Conservation (phyloP, 495 filamentous ascomycete species). For the Aspergillus incahuasiensis region DNA sequence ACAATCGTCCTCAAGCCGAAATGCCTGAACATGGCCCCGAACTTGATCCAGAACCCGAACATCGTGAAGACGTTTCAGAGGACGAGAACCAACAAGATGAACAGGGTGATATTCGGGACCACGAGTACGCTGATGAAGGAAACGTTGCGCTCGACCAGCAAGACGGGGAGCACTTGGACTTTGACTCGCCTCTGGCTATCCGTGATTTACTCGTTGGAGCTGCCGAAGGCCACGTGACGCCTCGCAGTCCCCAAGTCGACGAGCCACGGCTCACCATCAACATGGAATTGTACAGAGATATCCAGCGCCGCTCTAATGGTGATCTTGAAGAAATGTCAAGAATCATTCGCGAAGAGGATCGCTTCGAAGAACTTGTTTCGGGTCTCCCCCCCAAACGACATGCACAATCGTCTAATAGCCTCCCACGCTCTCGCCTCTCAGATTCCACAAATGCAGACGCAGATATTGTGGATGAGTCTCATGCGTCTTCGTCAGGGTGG, state of each 20-base stretch:
- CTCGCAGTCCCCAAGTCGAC: slow-evolving; percentile 10
- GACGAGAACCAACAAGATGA: slow-evolving; percentile 16
- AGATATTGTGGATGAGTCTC: not conserved
- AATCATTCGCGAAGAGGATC: slow-evolving; percentile 59
- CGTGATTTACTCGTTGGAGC: slow-evolving; percentile 8
- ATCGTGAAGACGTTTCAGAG: not conserved
- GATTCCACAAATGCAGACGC: slow-evolving; percentile 1
- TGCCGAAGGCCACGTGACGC: not conserved
- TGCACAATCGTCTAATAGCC: slow-evolving; percentile 8
- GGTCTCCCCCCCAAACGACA: slow-evolving; percentile 33
- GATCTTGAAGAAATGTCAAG: slow-evolving; percentile 54
- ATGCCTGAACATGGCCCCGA: too few relatives aligned
- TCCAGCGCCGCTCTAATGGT: slow-evolving; percentile 51
- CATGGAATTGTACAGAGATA: slow-evolving; percentile 45
- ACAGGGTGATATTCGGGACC: not conserved
- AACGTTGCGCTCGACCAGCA: not conserved
- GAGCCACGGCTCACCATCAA: slow-evolving; percentile 33
- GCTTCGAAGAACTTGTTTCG: slow-evolving; percentile 51
- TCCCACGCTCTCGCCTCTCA: not conserved
- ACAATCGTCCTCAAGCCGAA: slow-evolving; percentile 26
- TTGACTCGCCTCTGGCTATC: slow-evolving; percentile 11
- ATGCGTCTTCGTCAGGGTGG: not conserved
- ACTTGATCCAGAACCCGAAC: slow-evolving; percentile 7
- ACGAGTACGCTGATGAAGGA: not conserved
- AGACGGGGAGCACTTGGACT: not conserved